Evolutionary conservation across 495 filamentous ascomycete species (phyloP).

Genomic region (Copromyces sp.): DNA sequence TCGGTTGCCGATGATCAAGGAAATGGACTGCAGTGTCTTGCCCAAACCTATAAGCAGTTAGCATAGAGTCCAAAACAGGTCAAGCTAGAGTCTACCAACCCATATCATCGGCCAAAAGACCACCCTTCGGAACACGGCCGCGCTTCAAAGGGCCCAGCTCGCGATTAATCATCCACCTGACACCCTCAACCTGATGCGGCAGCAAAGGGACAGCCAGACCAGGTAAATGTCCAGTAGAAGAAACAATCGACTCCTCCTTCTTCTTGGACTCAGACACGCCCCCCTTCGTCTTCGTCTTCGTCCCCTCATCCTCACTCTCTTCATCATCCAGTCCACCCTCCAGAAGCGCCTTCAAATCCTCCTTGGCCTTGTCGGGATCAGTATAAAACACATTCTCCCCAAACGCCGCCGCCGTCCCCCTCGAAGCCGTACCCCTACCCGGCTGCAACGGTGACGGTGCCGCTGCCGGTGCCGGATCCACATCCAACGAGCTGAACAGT

Average conservation of each 20-base stretch:
- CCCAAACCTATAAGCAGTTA: slow-evolving; percentile 34
- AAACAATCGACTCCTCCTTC: slow-evolving; percentile 15
- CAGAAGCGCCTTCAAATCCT: slow-evolving; percentile 77
- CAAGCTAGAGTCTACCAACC: slow-evolving; percentile 22
- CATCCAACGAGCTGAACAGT: slow-evolving; percentile 31
- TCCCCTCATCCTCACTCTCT: slow-evolving; percentile 24
- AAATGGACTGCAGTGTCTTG: slow-evolving; percentile 75
- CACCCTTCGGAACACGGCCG: slow-evolving; percentile 70
- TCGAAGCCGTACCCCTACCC: slow-evolving; percentile 5
- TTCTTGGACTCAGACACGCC: neutral
- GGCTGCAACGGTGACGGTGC: neutral
- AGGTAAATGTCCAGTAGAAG: slow-evolving; percentile 34
- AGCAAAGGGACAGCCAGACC: slow-evolving; percentile 79
- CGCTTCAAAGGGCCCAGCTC: slow-evolving; percentile 71
- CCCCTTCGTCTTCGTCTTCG: slow-evolving; percentile 1
- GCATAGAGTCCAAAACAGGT: neutral
- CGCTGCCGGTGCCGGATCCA: slow-evolving; percentile 8
- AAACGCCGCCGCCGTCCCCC: slow-evolving; percentile 23
- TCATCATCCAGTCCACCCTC: slow-evolving; percentile 81
- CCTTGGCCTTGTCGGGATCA: slow-evolving; percentile 64
- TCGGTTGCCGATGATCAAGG: slow-evolving; percentile 71
- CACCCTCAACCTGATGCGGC: slow-evolving; percentile 85
- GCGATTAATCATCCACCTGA: slow-evolving; percentile 86
- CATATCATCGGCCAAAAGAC: slow-evolving; percentile 85
- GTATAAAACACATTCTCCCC: slow-evolving; percentile 59